Evolutionary conservation across 305 asterid species (phyloP).

Genomic region (Fraxinus ornus): DNA sequence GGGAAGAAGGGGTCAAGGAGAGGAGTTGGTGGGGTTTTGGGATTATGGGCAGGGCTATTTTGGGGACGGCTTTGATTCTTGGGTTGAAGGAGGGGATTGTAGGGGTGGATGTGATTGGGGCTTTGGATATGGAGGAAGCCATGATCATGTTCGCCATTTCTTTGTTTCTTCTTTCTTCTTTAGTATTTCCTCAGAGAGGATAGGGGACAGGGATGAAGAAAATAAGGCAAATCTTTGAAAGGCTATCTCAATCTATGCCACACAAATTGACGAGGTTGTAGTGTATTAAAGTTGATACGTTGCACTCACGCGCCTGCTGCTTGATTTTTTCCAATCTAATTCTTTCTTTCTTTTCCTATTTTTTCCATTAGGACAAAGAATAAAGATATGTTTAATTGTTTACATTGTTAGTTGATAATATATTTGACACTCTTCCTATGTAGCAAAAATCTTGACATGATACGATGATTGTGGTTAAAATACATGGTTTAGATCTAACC

Average conservation of each 20-base stretch:
- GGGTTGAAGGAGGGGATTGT: conserved; percentile 25
- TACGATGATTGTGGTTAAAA: too few relatives aligned
- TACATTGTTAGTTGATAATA: too few relatives aligned
- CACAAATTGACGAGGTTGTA: conserved; percentile 35
- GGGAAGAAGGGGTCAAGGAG: conserved; percentile 34
- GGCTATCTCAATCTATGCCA: conserved; percentile 43
- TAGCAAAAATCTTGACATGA: too few relatives aligned
- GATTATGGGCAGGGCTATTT: conserved; percentile 40
- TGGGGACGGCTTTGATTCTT: conserved; percentile 38
- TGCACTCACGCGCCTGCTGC: background rate
- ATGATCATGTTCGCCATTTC: conserved; percentile 32
- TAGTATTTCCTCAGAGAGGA: background rate
- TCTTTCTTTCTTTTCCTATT: background rate
- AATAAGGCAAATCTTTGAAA: conserved; percentile 6
- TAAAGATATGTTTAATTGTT: too few relatives aligned
- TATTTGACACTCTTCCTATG: too few relatives aligned
- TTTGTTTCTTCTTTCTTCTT: background rate
- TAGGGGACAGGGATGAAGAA: background rate
- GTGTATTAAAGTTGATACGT: background rate
- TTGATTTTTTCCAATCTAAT: background rate
- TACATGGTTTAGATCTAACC: too few relatives aligned
- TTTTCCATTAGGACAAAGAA: too few relatives aligned
- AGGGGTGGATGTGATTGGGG: conserved; percentile 26
- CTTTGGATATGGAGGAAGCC: conserved; percentile 37
- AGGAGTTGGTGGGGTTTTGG: conserved; percentile 43